A percentile compares a stretch with the other conserved stretches of the same genome.
These are phyloP conservation scores for Ceratobasidium sp. DNA, from an alignment of 1,284 basidiomycete species.

Conservation along the genomic window DNA sequence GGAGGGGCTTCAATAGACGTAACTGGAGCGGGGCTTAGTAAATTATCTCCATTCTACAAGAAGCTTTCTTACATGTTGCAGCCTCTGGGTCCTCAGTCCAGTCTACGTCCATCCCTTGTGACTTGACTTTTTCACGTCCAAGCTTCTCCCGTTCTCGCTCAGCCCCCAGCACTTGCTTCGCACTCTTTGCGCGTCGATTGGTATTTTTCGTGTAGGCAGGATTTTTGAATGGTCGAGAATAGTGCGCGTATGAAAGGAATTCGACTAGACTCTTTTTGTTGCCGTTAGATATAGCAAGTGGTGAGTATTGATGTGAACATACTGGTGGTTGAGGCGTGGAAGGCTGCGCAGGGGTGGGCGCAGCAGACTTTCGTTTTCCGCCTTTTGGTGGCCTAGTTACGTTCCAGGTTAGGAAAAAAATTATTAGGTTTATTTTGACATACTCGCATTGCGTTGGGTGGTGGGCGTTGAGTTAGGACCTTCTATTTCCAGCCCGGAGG, in stretches of 20 bases:
- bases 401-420: not conserved
- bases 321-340: conserved; percentile 55
- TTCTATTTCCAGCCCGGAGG: conserved; percentile 17
- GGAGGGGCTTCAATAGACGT: conserved; percentile 89
- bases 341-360: conserved; percentile 40
- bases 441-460: conserved; percentile 1
- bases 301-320: conserved; percentile 35
- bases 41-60: not conserved
- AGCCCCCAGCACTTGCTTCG: conserved; percentile 79
- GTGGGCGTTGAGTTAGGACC: conserved; percentile 4
- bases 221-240: conserved; percentile 81
- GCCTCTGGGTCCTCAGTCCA: conserved; percentile 68
- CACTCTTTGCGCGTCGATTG: conserved; percentile 78
- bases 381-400: conserved; percentile 51
- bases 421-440: not conserved
- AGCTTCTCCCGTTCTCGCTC: conserved; percentile 76
- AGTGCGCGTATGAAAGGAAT: conserved; percentile 76
- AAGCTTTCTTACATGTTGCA: conserved; percentile 70
- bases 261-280: conserved; percentile 71
- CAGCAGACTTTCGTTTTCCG: conserved; percentile 53
- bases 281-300: not conserved
- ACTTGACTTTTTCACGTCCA: conserved; percentile 71
- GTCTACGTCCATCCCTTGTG: conserved; percentile 62
- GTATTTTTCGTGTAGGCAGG: conserved; percentile 75
- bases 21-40: conserved; percentile 65